A percentile compares a stretch with the other conserved stretches of the same genome.
phyloP scores from a whole-genome alignment of 345 rosid species.

The rapeseed (Brassica napus) region DNA sequence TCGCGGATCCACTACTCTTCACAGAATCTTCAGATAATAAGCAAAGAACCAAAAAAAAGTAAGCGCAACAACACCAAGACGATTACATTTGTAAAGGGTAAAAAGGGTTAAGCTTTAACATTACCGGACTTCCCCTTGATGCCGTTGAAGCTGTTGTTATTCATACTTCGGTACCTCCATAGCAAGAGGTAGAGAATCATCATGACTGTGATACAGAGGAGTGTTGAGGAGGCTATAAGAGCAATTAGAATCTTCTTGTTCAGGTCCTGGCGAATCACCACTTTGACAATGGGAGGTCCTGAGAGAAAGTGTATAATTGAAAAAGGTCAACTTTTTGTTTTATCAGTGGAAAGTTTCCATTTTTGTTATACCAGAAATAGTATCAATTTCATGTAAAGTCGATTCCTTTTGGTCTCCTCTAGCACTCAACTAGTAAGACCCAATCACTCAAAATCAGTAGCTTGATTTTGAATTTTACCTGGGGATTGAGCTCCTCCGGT shows the following conservation, averaged over 20 bases:
- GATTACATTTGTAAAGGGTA: neutral
- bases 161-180: slow-evolving; percentile 51
- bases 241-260: slow-evolving; percentile 80
- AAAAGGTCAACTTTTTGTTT: slow-evolving; percentile 3
- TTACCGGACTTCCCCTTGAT: slow-evolving; percentile 55
- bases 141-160: slow-evolving; percentile 47
- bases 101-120: neutral
- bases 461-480: slow-evolving; percentile 42
- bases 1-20: slow-evolving; percentile 50
- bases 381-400: slow-evolving; percentile 10
- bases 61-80: neutral
- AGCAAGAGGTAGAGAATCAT: slow-evolving; percentile 64
- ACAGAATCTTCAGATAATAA: slow-evolving; percentile 48
- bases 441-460: neutral
- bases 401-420: slow-evolving; percentile 7
- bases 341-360: neutral
- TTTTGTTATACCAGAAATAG: slow-evolving; percentile 11
- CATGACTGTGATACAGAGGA: slow-evolving; percentile 59
- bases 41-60: neutral
- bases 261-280: slow-evolving; percentile 69
- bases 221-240: slow-evolving; percentile 65
- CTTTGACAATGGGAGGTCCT: slow-evolving; percentile 61
- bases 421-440: slow-evolving; percentile 1
- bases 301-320: slow-evolving; percentile 11
- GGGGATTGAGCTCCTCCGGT: slow-evolving; percentile 74